Conservation (phyloP, 2,329 filamentous ascomycete genomes). For the Neonectria neomacrospora region DNA sequence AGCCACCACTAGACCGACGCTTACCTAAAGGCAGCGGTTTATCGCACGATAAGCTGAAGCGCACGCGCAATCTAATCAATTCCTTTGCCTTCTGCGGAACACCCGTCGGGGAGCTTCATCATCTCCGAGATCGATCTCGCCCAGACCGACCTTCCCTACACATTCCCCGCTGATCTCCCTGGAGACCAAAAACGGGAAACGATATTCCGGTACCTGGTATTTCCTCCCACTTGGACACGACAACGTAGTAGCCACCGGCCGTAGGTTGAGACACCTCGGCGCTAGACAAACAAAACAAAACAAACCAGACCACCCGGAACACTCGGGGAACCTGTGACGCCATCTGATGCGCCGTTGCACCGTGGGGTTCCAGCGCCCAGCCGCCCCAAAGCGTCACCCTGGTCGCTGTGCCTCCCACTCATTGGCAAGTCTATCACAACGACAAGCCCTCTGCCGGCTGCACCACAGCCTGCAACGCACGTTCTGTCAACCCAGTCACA, state of each 20-base stretch:
- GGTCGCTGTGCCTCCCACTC: background rate
- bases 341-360: background rate
- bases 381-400: background rate
- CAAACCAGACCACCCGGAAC: no score
- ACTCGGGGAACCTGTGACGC: no score
- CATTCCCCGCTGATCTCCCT: background rate
- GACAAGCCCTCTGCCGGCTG: background rate
- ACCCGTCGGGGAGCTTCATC: no score
- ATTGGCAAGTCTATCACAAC: conserved; percentile 1
- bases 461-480: background rate
- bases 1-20: background rate
- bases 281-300: no score
- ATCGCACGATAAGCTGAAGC: background rate
- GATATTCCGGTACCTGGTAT: no score
- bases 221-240: no score
- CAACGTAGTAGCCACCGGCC: no score
- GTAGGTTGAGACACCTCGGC: no score
- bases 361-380: background rate
- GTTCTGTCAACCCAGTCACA: background rate
- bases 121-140: background rate
- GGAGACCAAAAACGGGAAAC: no score
- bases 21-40: background rate
- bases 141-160: background rate
- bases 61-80: background rate
- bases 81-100: background rate